phyloP scores from a whole-genome alignment of 2,329 filamentous ascomycete species.

The Herpotrichia juniperi region DNA sequence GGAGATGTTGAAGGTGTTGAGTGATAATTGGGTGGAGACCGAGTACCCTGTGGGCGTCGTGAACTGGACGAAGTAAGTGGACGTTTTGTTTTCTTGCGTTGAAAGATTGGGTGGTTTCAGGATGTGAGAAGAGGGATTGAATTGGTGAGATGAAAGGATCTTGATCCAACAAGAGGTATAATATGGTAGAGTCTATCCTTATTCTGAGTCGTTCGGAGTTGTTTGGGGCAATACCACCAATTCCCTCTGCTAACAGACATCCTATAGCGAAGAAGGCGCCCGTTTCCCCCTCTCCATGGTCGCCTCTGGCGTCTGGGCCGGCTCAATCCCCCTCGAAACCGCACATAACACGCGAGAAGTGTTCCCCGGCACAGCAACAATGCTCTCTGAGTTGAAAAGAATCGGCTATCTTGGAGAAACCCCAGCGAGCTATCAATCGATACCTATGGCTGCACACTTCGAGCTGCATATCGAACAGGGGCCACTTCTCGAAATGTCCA shows the following conservation, averaged over 20 bases:
- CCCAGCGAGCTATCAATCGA: conserved; percentile 62
- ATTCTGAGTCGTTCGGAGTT: neutral
- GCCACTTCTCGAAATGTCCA: conserved; percentile 70
- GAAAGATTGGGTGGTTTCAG: too few species aligned
- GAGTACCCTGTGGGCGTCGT: conserved; percentile 75
- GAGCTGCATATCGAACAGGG: conserved; percentile 88
- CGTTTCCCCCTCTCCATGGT: conserved; percentile 79
- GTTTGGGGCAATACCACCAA: neutral
- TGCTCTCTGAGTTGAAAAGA: conserved; percentile 71
- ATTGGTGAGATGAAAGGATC: neutral
- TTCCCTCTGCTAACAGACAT: conserved; percentile 6
- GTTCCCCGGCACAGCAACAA: conserved; percentile 63
- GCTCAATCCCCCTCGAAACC: conserved; percentile 65
- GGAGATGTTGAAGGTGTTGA: conserved; percentile 72
- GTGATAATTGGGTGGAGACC: conserved; percentile 71
- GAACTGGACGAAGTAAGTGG: conserved; percentile 76
- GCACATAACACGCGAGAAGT: conserved; percentile 69
- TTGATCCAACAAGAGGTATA: neutral
- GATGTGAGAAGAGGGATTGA: neutral
- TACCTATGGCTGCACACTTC: conserved; percentile 77
- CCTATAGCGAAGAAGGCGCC: conserved; percentile 74
- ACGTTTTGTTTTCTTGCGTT: neutral
- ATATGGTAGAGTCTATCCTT: neutral
- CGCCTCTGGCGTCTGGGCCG: conserved; percentile 78
- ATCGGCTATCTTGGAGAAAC: conserved; percentile 72